A percentile compares a stretch with the other conserved stretches of the same genome.
phyloP scores from a whole-genome alignment of 208 protist genomes.

The Acanthamoeba sp. region DNA sequence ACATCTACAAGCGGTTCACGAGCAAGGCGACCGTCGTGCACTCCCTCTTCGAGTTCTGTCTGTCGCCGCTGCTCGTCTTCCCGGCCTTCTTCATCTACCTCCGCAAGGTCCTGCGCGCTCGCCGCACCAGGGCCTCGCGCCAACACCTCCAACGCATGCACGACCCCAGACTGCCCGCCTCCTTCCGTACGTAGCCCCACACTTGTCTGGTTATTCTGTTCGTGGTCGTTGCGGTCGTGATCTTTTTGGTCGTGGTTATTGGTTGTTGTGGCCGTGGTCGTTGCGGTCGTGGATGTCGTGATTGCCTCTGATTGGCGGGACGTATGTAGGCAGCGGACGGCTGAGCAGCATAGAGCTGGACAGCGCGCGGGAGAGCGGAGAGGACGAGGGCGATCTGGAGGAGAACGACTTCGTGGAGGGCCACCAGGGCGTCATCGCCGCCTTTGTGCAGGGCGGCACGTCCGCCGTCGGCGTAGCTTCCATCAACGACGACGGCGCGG shows the following conservation, averaged over 20 bases:
- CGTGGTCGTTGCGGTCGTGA: background rate
- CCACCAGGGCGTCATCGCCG: background rate
- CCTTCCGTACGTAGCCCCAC: background rate
- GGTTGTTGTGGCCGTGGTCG: too few relatives aligned
- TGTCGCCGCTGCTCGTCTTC: slow-evolving; percentile 34
- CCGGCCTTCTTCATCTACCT: slow-evolving; percentile 20
- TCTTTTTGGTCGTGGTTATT: too few relatives aligned
- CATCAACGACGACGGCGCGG: background rate
- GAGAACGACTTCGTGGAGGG: slow-evolving; percentile 15
- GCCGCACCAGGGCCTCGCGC: background rate
- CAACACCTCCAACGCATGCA: background rate
- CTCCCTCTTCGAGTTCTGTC: background rate
- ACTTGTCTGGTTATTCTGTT: background rate
- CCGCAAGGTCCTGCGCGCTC: slow-evolving; percentile 2
- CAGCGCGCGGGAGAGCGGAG: background rate
- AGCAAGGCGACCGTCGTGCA: background rate
- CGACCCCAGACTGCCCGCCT: background rate
- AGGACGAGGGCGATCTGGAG: background rate
- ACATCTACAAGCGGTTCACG: slow-evolving; percentile 23
- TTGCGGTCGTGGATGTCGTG: background rate
- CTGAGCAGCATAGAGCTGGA: slow-evolving; percentile 1
- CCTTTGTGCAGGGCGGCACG: background rate
- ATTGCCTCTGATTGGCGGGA: background rate
- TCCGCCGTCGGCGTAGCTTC: background rate
- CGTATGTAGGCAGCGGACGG: background rate